Conservation (phyloP, 768 basidiomycete species). For the Podaxis rugospora region DNA sequence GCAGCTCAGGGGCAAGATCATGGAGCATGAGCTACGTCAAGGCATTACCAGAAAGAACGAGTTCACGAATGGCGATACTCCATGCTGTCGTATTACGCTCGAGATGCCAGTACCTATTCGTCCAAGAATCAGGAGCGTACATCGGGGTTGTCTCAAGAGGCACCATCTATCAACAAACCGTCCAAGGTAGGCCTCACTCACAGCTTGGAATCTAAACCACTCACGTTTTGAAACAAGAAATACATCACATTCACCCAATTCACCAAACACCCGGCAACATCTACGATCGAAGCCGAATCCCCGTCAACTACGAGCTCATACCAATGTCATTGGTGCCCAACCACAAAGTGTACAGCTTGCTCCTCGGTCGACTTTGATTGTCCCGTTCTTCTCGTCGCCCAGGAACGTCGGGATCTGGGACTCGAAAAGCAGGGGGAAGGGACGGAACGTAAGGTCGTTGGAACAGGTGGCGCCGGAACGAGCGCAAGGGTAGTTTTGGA, state of each 20-base stretch:
- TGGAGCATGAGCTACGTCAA: slow-evolving; percentile 48
- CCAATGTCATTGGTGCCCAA: slow-evolving; percentile 69
- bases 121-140: slow-evolving; percentile 44
- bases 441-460: slow-evolving; percentile 52
- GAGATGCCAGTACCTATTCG: slow-evolving; percentile 45
- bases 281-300: slow-evolving; percentile 50
- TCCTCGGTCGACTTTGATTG: slow-evolving; percentile 31
- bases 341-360: slow-evolving; percentile 65
- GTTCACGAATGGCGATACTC: slow-evolving; percentile 51
- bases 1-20: slow-evolving; percentile 41
- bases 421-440: slow-evolving; percentile 56
- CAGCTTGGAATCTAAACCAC: neutral
- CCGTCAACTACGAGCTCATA: slow-evolving; percentile 46
- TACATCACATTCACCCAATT: slow-evolving; percentile 58
- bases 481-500: slow-evolving; percentile 54
- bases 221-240: slow-evolving; percentile 50
- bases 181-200: neutral
- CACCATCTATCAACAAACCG: slow-evolving; percentile 38
- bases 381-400: slow-evolving; percentile 35
- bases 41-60: slow-evolving; percentile 46
- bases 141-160: slow-evolving; percentile 47
- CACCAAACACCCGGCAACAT: slow-evolving; percentile 53
- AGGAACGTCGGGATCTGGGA: slow-evolving; percentile 54
- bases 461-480: slow-evolving; percentile 63
- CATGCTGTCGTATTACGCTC: slow-evolving; percentile 53